Evolutionary conservation across 768 basidiomycete genomes (phyloP).

Genomic region (Boletus coccyginus): DNA sequence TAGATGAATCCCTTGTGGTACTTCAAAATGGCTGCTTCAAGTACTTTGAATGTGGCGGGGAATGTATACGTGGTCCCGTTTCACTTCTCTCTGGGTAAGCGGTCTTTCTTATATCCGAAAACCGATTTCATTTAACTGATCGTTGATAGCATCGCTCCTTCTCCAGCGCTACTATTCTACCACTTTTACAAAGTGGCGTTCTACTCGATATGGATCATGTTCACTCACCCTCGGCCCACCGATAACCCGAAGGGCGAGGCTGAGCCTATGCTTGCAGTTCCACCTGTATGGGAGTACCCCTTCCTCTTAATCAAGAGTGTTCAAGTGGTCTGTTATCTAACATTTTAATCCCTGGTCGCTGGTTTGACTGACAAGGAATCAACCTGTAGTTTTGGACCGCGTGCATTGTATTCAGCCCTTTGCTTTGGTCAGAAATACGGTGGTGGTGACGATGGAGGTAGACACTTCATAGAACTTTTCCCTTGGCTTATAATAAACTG

Average conservation of each 20-base stretch:
- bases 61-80: slow-evolving; percentile 85
- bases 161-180: slow-evolving; percentile 74
- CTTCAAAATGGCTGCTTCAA: slow-evolving; percentile 90
- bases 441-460: slow-evolving; percentile 50
- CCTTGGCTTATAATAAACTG: slow-evolving; percentile 5
- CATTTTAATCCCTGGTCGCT: background rate
- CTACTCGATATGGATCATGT: slow-evolving; percentile 90
- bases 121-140: background rate
- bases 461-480: background rate
- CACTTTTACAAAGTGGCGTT: slow-evolving; percentile 97
- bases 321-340: slow-evolving; percentile 61
- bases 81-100: slow-evolving; percentile 84
- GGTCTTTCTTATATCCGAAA: background rate
- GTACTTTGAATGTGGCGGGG: slow-evolving; percentile 93
- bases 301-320: slow-evolving; percentile 55
- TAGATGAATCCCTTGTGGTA: slow-evolving; percentile 60
- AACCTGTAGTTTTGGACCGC: slow-evolving; percentile 82
- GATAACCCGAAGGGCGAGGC: slow-evolving; percentile 11
- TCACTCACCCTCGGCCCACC: slow-evolving; percentile 53
- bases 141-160: slow-evolving; percentile 62
- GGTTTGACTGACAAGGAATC: background rate
- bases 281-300: slow-evolving; percentile 67
- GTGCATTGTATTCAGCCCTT: slow-evolving; percentile 82
- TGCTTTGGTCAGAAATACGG: slow-evolving; percentile 83
- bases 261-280: slow-evolving; percentile 40